Evolutionary conservation across 2,329 filamentous ascomycete species (phyloP).

Genomic region (Didymella keratinophila): DNA sequence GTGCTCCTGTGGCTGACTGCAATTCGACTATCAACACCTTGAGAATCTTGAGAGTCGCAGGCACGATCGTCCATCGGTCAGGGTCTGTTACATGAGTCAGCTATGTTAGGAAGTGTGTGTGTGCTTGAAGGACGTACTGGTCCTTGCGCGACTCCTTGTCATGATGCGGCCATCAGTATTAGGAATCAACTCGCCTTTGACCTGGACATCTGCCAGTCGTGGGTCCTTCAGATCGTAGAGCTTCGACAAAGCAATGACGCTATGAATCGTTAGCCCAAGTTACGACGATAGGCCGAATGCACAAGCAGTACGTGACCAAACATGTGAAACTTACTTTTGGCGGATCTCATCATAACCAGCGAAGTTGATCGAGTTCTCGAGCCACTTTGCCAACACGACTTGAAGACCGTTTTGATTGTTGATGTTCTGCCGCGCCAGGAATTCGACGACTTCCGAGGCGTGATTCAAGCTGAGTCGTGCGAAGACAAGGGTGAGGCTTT

Average conservation of each 20-base stretch:
- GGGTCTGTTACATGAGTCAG: constrained; percentile 66
- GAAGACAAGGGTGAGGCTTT: constrained; percentile 94
- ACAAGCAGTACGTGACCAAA: not conserved
- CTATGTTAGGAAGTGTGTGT: not conserved
- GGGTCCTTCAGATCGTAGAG: constrained; percentile 87
- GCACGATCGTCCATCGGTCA: constrained; percentile 86
- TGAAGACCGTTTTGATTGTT: constrained; percentile 82
- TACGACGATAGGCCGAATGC: not conserved
- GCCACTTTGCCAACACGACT: constrained; percentile 91
- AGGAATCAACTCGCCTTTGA: constrained; percentile 89
- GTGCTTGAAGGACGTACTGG: constrained; percentile 64
- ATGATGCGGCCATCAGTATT: constrained; percentile 80
- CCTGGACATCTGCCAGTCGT: constrained; percentile 78
- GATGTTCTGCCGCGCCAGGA: constrained; percentile 85
- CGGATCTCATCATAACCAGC: constrained; percentile 98
- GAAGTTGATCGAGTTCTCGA: constrained; percentile 96
- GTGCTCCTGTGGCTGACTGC: constrained; percentile 75
- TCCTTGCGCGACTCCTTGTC: constrained; percentile 88
- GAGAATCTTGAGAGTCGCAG: constrained; percentile 91
- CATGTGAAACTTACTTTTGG: constrained; percentile 76
- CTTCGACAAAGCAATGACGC: constrained; percentile 90
- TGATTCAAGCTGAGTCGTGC: constrained; percentile 86
- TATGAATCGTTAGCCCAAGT: constrained; percentile 48
- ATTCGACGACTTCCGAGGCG: constrained; percentile 88
- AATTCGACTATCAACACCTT: constrained; percentile 96